Base-by-base conservation (phyloP, 352 stramenopile genomes). In the Globisporangium emineosum region DNA sequence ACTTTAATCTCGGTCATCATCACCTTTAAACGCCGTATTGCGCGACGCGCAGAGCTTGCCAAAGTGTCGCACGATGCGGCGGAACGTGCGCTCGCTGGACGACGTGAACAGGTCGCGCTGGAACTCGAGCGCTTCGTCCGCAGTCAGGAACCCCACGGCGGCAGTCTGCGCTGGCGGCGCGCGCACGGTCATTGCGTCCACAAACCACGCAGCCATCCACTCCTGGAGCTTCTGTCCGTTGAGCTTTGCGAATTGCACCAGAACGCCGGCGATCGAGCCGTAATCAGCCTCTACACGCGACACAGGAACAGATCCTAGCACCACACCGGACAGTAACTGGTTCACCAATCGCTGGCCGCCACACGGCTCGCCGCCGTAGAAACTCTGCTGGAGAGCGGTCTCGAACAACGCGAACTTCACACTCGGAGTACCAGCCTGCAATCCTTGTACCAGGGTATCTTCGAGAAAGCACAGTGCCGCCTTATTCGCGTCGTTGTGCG, bases 401-500 rank as follows among this genome's bases (percentile, higher is more conserved):
- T 78, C 70, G 35, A 77, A 65, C 5, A 58, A 57, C 9, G 40
- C 54, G 2, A 64, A 57, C 25, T 65, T 55, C 15, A 55, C 5
- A 1, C 68, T 68, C 3, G 70, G 68, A 17, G 58, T 68, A 3
- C 43, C 57, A 1, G 60, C 53, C 43, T 63, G 51, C n/a, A 80
- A 35, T 5, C 71, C 68, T 19, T 68, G 63, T 42, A 74, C 57
- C 19, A 88, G 55, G 25, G 68, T 67, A 3, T 75, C 72, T 60
- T 98, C 91, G 19, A 98, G 54, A 73, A 98, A 98, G 64, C 87
- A 97, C 30, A 98, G 65, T 33, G 94, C 94, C 15, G 87, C 94
- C 64, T 97, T 96, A 67, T 98, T 98, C 3, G 94, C 94, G 67
- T 98, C 94, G 40, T 95, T 90, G 77, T 99, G 96, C 17, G 94